phyloP scores from a whole-genome alignment of 1,139 yeast species.

The Geotrichum siamense region DNA sequence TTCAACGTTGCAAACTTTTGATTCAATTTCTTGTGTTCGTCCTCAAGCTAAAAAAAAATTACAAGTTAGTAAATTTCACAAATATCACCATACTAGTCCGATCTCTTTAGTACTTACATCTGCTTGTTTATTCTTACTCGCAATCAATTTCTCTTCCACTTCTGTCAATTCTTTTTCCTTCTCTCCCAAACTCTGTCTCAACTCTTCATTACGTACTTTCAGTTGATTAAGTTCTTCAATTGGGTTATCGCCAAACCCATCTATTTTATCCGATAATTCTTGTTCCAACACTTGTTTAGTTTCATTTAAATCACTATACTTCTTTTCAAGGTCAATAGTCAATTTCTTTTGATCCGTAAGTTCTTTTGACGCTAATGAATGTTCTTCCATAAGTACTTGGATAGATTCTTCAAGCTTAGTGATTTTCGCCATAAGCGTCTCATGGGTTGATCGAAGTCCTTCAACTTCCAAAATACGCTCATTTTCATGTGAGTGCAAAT shows the following conservation, averaged over 20 bases:
- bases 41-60: conserved; percentile 1
- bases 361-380: conserved; percentile 3
- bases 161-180: background rate
- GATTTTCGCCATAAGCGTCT: background rate
- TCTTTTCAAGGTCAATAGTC: background rate
- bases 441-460: conserved; percentile 39
- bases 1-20: conserved; percentile 2
- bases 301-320: background rate
- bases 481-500: conserved; percentile 59
- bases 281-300: background rate
- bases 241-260: conserved; percentile 5
- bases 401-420: conserved; percentile 1
- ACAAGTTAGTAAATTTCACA: background rate
- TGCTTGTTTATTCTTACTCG: conserved; percentile 17
- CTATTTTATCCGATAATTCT: conserved; percentile 3
- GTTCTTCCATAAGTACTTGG: background rate
- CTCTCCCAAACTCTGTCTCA: background rate
- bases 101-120: conserved; percentile 19
- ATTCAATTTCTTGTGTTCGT: background rate
- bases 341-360: background rate
- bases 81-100: too few relatives aligned
- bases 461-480: conserved; percentile 67
- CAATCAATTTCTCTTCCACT: conserved; percentile 1
- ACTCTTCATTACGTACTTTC: background rate
- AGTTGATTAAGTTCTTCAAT: background rate